A percentile compares a stretch with the other conserved stretches of the same genome.
phyloP scores from a whole-genome alignment of 257 asterid species.

The Buddleja alternifolia region DNA sequence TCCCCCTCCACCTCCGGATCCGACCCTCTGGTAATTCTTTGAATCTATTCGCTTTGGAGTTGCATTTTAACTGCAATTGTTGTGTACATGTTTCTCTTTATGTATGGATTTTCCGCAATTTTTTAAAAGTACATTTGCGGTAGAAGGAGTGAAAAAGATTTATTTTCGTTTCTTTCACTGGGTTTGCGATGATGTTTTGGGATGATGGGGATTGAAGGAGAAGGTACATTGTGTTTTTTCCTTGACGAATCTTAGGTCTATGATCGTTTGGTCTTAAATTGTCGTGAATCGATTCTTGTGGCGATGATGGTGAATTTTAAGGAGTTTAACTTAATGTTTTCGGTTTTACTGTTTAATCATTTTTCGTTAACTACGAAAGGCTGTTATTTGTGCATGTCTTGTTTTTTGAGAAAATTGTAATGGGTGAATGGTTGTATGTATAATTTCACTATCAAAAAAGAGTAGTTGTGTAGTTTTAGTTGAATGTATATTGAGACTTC shows the following conservation, averaged over 20 bases:
- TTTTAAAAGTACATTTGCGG: slow-evolving; percentile 18
- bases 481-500: background rate
- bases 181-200: background rate
- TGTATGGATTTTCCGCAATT: background rate
- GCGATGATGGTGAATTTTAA: slow-evolving; percentile 14
- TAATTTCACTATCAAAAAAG: background rate
- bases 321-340: slow-evolving; percentile 11
- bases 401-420: slow-evolving; percentile 7
- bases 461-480: slow-evolving; percentile 6
- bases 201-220: slow-evolving; percentile 25
- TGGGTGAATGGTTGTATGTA: background rate
- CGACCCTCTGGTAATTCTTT: slow-evolving; percentile 47
- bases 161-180: background rate
- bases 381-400: background rate
- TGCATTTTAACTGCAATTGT: slow-evolving; percentile 32
- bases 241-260: slow-evolving; percentile 16
- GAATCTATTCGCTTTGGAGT: slow-evolving; percentile 14
- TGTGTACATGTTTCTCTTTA: background rate
- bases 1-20: slow-evolving; percentile 55
- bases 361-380: background rate
- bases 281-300: slow-evolving; percentile 2
- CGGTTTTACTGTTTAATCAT: background rate
- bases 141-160: slow-evolving; percentile 19
- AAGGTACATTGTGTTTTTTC: slow-evolving; percentile 42
- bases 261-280: slow-evolving; percentile 11